Conservation (phyloP, 495 filamentous ascomycete species). For the Daldinia loculata region DNA sequence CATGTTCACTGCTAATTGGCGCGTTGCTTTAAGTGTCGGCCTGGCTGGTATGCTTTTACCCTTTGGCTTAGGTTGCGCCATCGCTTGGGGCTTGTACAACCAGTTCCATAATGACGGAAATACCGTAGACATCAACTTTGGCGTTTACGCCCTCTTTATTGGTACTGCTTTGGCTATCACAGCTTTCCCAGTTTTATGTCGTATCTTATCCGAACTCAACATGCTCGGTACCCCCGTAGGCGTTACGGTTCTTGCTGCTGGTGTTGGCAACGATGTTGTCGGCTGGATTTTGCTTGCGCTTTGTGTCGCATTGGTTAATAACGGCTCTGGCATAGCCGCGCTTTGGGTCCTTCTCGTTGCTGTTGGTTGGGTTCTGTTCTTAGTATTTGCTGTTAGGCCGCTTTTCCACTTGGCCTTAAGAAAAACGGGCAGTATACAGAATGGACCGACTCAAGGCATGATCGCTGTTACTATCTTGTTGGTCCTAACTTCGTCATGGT, state of each 20-base stretch:
- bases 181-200: conserved; percentile 93
- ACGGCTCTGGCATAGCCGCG: conserved; percentile 81
- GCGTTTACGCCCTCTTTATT: conserved; percentile 89
- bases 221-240: conserved; percentile 85
- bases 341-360: conserved; percentile 84
- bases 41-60: conserved; percentile 87
- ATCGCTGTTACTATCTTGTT: conserved; percentile 84
- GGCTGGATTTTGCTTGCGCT: conserved; percentile 95
- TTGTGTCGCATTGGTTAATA: conserved; percentile 94
- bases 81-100: conserved; percentile 87
- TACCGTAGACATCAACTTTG: conserved; percentile 73
- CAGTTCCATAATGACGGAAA: conserved; percentile 73
- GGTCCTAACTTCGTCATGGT: conserved; percentile 85
- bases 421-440: conserved; percentile 79
- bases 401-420: conserved; percentile 78
- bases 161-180: conserved; percentile 96
- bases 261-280: conserved; percentile 94
- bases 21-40: conserved; percentile 81
- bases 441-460: conserved; percentile 88
- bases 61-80: conserved; percentile 71
- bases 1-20: conserved; percentile 88
- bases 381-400: conserved; percentile 79
- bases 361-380: conserved; percentile 78
- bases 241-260: conserved; percentile 89
- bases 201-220: conserved; percentile 93